A percentile compares a stretch with the other conserved stretches of the same genome.
Evolutionary conservation across 1,139 yeast genomes (phyloP).

Genomic region (Geotrichum bryndzae): DNA sequence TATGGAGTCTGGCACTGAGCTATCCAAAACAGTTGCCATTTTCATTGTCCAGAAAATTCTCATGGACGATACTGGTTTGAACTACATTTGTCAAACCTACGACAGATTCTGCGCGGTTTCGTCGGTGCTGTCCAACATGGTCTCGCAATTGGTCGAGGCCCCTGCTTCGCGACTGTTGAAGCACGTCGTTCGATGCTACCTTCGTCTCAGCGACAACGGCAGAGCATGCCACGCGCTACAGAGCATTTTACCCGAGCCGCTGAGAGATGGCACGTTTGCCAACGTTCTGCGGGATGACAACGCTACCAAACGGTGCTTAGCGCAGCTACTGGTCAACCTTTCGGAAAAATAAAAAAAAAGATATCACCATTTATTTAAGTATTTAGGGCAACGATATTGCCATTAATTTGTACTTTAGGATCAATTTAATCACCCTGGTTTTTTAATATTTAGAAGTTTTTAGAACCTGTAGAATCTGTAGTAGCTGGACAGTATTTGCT

Average conservation of each 20-base stretch:
- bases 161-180: conserved; percentile 79
- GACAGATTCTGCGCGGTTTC: conserved; percentile 94
- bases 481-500: neutral
- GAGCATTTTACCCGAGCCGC: conserved; percentile 76
- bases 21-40: conserved; percentile 92
- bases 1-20: conserved; percentile 92
- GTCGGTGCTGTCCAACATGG: conserved; percentile 81
- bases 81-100: conserved; percentile 88
- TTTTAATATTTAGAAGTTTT: neutral
- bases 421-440: neutral
- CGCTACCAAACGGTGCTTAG: conserved; percentile 80
- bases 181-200: conserved; percentile 90
- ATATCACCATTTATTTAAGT: neutral
- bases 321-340: conserved; percentile 72
- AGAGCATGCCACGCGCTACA: conserved; percentile 88
- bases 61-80: conserved; percentile 84
- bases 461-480: neutral
- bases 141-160: conserved; percentile 66
- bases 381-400: neutral
- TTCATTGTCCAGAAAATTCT: conserved; percentile 89
- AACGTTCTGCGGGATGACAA: conserved; percentile 75
- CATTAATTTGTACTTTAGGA: neutral
- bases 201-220: conserved; percentile 80
- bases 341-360: conserved; percentile 32
- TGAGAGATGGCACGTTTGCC: conserved; percentile 87